Evolutionary conservation across 371 early-diverging fungal species (phyloP), one percentile per base, ranked within the genome.

Genomic region (Apophysomyces trapeziformis): DNA sequence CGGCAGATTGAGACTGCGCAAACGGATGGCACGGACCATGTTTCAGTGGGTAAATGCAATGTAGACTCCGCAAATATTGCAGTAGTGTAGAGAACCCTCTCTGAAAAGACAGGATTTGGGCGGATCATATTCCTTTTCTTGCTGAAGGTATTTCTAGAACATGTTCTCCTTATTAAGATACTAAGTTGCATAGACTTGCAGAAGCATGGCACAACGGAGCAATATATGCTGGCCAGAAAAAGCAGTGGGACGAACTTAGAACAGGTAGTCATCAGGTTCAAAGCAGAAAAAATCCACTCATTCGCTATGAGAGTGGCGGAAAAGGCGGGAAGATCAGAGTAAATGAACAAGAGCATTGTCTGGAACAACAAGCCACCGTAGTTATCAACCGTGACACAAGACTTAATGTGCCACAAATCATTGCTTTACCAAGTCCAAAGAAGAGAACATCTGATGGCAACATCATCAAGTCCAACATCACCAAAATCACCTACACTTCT

Each of bases 401-500:
- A 21, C 5, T 50, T 21, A 16, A 50, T 50, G 54, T 50, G 21
- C 16, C 54, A 50, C 54, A 50, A 50, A 50, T 50, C 54, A 50
- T 18, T 26, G 7, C 8, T 50, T 18, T 50, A 16, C 16, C 21
- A 50, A 50, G 18, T 21, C 7, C 54, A 50, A 26, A 50, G 8
- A 50, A 50, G 7, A 16, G 13, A 11, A 9, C 21, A 18, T 16
- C 21, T 26, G 9, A 21, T 50, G 54, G 21, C 54, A 26, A 50
- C 21, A 21, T 21, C 54, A 21, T 18, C 18, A 21, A 50, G 54
- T 21, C 54, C 50, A 32, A 44, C 60, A 16, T 65, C 70, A 13
- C 56, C 68, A 13, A 65, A 60, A 58, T 67, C 68, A 44, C 68
- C 68, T 5, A 62, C 60, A 32, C 59, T 71, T 8, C 61, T 37